A percentile compares a stretch with the other conserved stretches of the same genome.
Evolutionary conservation across 768 basidiomycete genomes (phyloP).

Genomic region (Asterophora parasitica): DNA sequence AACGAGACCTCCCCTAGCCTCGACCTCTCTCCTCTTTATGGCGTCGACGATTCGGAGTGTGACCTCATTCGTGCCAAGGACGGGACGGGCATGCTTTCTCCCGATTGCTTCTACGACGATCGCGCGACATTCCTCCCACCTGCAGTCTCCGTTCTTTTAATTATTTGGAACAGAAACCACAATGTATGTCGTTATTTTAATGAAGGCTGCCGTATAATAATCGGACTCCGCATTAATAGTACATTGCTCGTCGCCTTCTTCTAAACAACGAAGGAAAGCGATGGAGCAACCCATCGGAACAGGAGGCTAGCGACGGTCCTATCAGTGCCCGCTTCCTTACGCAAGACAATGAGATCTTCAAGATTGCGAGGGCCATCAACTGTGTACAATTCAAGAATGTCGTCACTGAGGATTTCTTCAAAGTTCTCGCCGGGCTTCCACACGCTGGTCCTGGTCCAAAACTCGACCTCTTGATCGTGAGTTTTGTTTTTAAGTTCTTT

Average conservation of each 20-base stretch:
- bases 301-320: conserved; percentile 2
- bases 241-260: conserved; percentile 18
- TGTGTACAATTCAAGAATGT: conserved; percentile 24
- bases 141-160: conserved; percentile 15
- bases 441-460: conserved; percentile 12
- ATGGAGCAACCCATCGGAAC: conserved; percentile 15
- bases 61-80: conserved; percentile 18
- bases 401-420: conserved; percentile 22
- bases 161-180: conserved; percentile 23
- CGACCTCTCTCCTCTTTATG: conserved; percentile 21
- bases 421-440: conserved; percentile 20
- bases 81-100: conserved; percentile 19
- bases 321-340: not conserved
- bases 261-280: conserved; percentile 15
- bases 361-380: conserved; percentile 21
- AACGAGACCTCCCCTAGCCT: conserved; percentile 16
- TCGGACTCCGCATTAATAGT: conserved; percentile 2
- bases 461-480: conserved; percentile 16
- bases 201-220: not conserved
- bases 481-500: not conserved
- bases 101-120: conserved; percentile 21
- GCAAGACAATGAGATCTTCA: conserved; percentile 25
- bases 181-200: conserved; percentile 14
- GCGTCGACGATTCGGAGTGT: conserved; percentile 11
- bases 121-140: conserved; percentile 11